A percentile compares a stretch with the other conserved stretches of the same genome.
Evolutionary conservation across 257 asterid genomes (phyloP).

Genomic region (Thymus quinquecostatus): DNA sequence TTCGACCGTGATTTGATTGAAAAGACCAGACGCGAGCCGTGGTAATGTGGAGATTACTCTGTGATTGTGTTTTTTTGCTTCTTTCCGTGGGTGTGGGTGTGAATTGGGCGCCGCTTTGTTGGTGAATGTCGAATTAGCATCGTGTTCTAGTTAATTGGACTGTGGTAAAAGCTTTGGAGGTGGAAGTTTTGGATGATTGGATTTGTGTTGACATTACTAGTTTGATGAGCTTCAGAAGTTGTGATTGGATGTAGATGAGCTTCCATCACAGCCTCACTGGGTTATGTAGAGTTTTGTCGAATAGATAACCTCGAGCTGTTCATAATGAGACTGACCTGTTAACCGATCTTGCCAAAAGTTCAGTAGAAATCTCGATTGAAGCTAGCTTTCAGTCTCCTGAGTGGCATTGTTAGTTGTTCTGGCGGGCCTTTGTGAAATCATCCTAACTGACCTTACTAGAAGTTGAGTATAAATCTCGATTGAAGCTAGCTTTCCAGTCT

Average conservation of each 20-base stretch:
- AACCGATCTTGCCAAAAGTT: conserved; percentile 12
- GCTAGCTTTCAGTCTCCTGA: not conserved
- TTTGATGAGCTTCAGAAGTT: conserved; percentile 13
- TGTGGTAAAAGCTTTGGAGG: not conserved
- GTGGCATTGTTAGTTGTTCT: not conserved
- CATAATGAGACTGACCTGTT: conserved; percentile 12
- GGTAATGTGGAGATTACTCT: conserved; percentile 47
- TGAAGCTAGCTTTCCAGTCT: not conserved
- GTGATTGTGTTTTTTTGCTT: conserved; percentile 3
- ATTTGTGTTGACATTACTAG: conserved; percentile 15
- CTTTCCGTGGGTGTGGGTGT: not conserved
- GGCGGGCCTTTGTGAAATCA: conserved; percentile 7
- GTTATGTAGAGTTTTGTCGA: not conserved
- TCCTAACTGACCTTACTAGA: conserved; percentile 1
- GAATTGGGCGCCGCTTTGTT: not conserved
- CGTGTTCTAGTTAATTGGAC: not conserved
- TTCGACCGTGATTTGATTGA: conserved; percentile 71
- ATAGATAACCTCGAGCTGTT: not conserved
- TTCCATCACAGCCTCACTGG: not conserved
- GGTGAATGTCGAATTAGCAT: conserved; percentile 25
- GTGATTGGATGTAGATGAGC: not conserved
- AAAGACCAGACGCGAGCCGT: conserved; percentile 64
- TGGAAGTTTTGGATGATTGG: conserved; percentile 6
- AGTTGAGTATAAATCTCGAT: not conserved
- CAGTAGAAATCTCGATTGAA: not conserved